These are phyloP conservation scores for Rubus parviflorus DNA, from an alignment of 306 rosid genomes.

Conservation along the genomic window DNA sequence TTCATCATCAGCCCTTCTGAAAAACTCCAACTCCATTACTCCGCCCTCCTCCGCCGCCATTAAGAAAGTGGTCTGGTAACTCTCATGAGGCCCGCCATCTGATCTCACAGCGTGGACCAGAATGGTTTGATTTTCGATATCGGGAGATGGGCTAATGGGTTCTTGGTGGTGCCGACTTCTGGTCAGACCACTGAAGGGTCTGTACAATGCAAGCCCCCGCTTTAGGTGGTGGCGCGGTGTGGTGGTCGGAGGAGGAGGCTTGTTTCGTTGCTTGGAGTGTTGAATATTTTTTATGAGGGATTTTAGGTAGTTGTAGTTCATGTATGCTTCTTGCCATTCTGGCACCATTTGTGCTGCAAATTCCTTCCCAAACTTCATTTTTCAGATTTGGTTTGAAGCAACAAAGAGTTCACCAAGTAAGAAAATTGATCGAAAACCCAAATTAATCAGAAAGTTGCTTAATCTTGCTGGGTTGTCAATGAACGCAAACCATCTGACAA, in stretches of 20 bases:
- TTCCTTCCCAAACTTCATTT: conserved; percentile 77
- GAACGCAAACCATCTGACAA: background rate
- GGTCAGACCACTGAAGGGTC: conserved; percentile 77
- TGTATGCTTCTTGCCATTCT: conserved; percentile 80
- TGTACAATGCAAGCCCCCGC: conserved; percentile 47
- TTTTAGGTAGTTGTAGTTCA: conserved; percentile 50
- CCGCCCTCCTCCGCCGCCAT: conserved; percentile 63
- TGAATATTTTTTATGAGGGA: conserved; percentile 51
- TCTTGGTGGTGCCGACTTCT: conserved; percentile 22
- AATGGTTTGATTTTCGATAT: conserved; percentile 64
- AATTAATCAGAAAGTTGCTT: background rate
- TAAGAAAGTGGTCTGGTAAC: conserved; percentile 49
- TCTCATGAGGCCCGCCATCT: conserved; percentile 27
- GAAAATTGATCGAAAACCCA: background rate
- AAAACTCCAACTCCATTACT: conserved; percentile 53
- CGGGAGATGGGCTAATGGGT: conserved; percentile 28
- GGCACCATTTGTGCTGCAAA: conserved; percentile 65
- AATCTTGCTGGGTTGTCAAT: no score
- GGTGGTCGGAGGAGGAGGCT: conserved; percentile 13
- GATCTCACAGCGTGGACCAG: conserved; percentile 34
- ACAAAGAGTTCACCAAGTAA: background rate
- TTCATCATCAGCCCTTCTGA: conserved; percentile 53
- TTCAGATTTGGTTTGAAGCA: no score
- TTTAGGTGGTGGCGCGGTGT: conserved; percentile 27
- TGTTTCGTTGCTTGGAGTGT: conserved; percentile 19